phyloP scores from a whole-genome alignment of 768 basidiomycete genomes.

The Suillus luteus region DNA sequence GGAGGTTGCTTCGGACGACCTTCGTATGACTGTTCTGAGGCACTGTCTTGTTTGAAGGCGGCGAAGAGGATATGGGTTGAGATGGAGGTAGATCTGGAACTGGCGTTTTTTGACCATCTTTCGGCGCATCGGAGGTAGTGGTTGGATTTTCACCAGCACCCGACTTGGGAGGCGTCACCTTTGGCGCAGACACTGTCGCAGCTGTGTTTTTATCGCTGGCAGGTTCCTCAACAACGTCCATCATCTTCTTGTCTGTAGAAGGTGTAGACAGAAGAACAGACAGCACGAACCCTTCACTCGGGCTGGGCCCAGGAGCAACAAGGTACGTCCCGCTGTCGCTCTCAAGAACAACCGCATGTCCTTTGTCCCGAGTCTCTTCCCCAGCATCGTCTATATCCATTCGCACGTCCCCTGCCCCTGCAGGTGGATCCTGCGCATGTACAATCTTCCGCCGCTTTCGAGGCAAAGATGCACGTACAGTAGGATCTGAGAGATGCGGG shows the following conservation, averaged over 20 bases:
- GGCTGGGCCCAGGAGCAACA: slow-evolving; percentile 16
- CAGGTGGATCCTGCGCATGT: neutral
- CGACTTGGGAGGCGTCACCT: neutral
- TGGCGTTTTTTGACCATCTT: neutral
- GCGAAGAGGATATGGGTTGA: neutral
- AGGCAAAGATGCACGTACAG: slow-evolving; percentile 19
- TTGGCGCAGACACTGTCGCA: neutral
- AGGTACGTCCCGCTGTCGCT: slow-evolving; percentile 26
- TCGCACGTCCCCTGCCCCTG: slow-evolving; percentile 13
- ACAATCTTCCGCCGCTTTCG: slow-evolving; percentile 32
- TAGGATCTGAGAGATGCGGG: slow-evolving; percentile 32
- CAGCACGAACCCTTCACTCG: slow-evolving; percentile 11
- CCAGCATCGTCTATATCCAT: slow-evolving; percentile 16
- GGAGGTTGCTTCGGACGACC: slow-evolving; percentile 22
- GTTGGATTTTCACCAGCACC: slow-evolving; percentile 1
- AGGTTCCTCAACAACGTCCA: neutral
- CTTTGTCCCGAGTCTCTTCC: slow-evolving; percentile 13
- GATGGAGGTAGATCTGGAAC: neutral
- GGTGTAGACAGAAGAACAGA: neutral
- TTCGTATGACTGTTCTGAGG: slow-evolving; percentile 5
- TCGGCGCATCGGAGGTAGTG: neutral
- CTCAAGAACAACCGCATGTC: slow-evolving; percentile 28
- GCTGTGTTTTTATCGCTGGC: neutral
- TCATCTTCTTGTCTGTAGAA: neutral
- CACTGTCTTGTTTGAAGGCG: neutral